Evolutionary conservation across 2,329 filamentous ascomycete species (phyloP).

Genomic region (Sporothrix luriei): DNA sequence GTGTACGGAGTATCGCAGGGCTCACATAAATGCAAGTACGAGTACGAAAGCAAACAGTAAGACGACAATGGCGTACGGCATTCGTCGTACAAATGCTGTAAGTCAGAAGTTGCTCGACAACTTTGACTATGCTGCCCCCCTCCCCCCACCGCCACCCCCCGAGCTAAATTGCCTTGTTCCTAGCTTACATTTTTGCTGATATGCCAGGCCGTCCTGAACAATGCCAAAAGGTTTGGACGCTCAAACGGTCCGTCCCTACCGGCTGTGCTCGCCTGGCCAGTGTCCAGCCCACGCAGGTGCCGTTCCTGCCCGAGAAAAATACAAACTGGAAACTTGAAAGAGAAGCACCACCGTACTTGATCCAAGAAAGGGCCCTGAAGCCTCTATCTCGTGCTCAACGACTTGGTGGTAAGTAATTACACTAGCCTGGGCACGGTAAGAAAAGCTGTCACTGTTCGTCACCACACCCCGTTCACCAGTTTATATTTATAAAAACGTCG

Average conservation of each 20-base stretch:
- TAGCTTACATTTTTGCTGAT: constrained; percentile 29
- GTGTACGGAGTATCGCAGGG: background rate
- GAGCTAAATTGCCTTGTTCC: constrained; percentile 33
- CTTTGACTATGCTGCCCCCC: constrained; percentile 13
- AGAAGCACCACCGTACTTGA: background rate
- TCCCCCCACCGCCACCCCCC: constrained; percentile 33
- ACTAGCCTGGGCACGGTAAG: background rate
- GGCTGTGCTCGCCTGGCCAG: constrained; percentile 38
- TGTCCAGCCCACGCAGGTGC: background rate
- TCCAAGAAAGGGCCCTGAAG: background rate
- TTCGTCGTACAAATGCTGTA: background rate
- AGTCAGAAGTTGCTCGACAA: background rate
- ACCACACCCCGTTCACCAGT: background rate
- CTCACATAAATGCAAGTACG: background rate
- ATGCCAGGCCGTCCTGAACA: constrained; percentile 6
- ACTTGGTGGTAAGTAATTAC: constrained; percentile 15
- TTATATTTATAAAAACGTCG: constrained; percentile 17
- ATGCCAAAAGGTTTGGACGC: constrained; percentile 38
- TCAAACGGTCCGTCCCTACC: constrained; percentile 49
- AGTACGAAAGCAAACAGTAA: constrained; percentile 15
- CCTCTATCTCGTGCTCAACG: background rate
- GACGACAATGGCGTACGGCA: background rate
- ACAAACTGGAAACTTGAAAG: background rate
- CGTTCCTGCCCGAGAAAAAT: background rate
- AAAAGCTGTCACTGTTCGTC: background rate